phyloP scores from a whole-genome alignment of 441 rosid species.

The Metrosideros polymorpha region DNA sequence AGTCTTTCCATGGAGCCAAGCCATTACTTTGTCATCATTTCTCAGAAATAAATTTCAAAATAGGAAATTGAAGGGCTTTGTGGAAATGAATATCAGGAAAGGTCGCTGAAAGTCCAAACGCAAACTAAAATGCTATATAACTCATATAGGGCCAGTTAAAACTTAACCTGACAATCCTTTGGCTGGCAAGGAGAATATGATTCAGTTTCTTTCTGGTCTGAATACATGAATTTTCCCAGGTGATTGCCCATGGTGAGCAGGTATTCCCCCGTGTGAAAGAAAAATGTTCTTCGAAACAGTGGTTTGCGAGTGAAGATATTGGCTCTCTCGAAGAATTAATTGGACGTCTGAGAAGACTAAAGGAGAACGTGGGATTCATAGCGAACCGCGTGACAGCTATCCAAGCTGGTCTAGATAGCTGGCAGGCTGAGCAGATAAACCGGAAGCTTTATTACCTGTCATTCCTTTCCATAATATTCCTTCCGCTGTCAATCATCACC shows the following conservation, averaged over 20 bases:
- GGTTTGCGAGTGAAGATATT: slow-evolving; percentile 68
- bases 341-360: slow-evolving; percentile 73
- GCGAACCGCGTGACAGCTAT: slow-evolving; percentile 81
- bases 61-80: not conserved
- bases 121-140: not conserved
- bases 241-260: slow-evolving; percentile 92
- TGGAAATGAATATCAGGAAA: not conserved
- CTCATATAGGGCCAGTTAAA: not conserved
- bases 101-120: not conserved
- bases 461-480: slow-evolving; percentile 82
- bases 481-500: slow-evolving; percentile 81
- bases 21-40: not conserved
- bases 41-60: not conserved
- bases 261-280: slow-evolving; percentile 93
- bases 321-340: slow-evolving; percentile 69
- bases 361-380: slow-evolving; percentile 88
- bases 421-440: slow-evolving; percentile 96
- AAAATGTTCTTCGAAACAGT: slow-evolving; percentile 62
- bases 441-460: slow-evolving; percentile 82
- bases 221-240: slow-evolving; percentile 27
- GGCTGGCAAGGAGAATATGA: not conserved
- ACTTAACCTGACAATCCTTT: not conserved
- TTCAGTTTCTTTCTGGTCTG: not conserved
- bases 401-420: slow-evolving; percentile 85
- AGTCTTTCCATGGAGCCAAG: not conserved